Base-by-base conservation (phyloP, 768 basidiomycete genomes). In the Russula sp. region DNA sequence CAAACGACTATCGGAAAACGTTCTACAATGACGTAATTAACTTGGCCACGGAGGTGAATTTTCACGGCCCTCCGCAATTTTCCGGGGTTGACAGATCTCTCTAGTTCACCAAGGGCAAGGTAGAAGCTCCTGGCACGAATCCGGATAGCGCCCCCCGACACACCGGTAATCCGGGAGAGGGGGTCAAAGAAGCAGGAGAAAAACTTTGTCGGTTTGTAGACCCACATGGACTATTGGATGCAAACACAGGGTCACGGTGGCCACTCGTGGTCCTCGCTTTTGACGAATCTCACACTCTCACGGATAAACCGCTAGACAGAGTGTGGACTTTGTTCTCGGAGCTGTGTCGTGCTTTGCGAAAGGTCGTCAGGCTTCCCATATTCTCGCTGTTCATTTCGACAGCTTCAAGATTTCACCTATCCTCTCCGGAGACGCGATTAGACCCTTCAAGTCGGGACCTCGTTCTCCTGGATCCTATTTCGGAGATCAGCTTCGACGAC, bases 301-400 rank as follows among this genome's bases (percentile, higher is more conserved):
- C 11, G 2, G 27, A 61, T 2, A 34, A 8, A 1, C 20, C 32
- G 2, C 0, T 8, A 7, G 1, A 7, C 1, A 0, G 11, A 27
- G 1, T 5, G 0, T 61, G 59, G 59, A 18, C 11, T 1, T 1
- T 47, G 4, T 61, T 54, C 35, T 47, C 32, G 1, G 42, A 61
- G 13, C 8, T 61, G 14, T 8, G 53, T 22, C 45, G 27, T 7
- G 39, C n/a, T n/a, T n/a, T 61, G 9, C 22, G 45, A n/a, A 13
- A 11, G 13, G 13, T 31, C 5, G 14, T 18, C 42, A 0, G 18
- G 3, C 0, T 16, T 0, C 37, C 39, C 1, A 55, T 61, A 4
- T 61, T 61, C 18, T 50, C 50, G 10, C 40, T 51, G 10, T 61
- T 50, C 3, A 10, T 61, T 16, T 47, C 53, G 3, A 61, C 60